A percentile compares a stretch with the other conserved stretches of the same genome.
These are phyloP conservation scores for Aspergillus ruber DNA, from an alignment of 2,329 filamentous ascomycete species.

Conservation along the genomic window DNA sequence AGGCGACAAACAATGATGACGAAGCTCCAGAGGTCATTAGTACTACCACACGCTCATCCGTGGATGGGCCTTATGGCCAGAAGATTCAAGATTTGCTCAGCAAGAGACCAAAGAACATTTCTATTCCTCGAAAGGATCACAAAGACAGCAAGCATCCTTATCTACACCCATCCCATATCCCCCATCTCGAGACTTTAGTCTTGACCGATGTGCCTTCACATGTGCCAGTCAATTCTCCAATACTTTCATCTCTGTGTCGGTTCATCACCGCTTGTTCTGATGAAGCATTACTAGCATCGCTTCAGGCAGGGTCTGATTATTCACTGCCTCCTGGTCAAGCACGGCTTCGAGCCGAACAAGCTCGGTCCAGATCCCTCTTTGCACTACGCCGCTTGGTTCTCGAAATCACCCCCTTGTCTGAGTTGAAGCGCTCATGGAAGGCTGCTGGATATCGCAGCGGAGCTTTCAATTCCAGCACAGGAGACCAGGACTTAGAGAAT, in stretches of 20 bases:
- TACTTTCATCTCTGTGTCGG: constrained; percentile 41
- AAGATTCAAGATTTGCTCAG: constrained; percentile 34
- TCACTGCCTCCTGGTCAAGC: constrained; percentile 52
- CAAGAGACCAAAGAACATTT: constrained; percentile 29
- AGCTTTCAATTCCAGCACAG: constrained; percentile 49
- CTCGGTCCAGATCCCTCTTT: constrained; percentile 48
- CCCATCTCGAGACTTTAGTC: constrained; percentile 49
- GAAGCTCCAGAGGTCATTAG: constrained; percentile 13
- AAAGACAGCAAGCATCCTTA: constrained; percentile 23
- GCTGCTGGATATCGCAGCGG: constrained; percentile 41
- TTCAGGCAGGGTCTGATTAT: constrained; percentile 52
- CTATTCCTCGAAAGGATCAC: constrained; percentile 21
- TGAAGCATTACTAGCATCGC: constrained; percentile 47
- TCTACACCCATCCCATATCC: constrained; percentile 51
- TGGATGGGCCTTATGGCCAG: constrained; percentile 20
- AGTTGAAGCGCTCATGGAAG: constrained; percentile 26
- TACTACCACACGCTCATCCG: constrained; percentile 5
- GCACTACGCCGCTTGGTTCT: constrained; percentile 51
- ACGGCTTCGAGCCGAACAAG: constrained; percentile 43
- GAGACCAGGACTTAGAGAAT: constrained; percentile 53
- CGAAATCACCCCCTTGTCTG: constrained; percentile 42
- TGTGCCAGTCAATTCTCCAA: constrained; percentile 34
- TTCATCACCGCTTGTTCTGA: constrained; percentile 54
- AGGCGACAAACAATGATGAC: neutral
- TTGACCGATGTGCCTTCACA: constrained; percentile 51